Evolutionary conservation across 2,329 filamentous ascomycete genomes (phyloP), one percentile per base, ranked within the genome.

Genomic region (Apiospora malaysiana): DNA sequence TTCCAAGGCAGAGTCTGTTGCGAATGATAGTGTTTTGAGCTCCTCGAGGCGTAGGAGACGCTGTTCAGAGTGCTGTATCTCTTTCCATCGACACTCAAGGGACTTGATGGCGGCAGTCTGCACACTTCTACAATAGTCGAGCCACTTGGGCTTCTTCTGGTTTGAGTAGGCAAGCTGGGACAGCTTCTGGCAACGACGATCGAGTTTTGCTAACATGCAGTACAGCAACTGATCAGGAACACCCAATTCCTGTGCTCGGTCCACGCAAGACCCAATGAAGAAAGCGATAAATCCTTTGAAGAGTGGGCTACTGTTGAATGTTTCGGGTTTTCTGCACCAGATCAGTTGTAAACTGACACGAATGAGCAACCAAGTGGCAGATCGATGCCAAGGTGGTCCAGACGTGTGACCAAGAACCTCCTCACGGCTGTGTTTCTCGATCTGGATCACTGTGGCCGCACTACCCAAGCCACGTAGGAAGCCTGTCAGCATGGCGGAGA

Each of bases 171-270:
- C 37, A 9, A 32, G 14, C 14, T 66, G 45, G 6, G 65, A 68
- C 18, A 70, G 21, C 46, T 70, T 70, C 21, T 21, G 32, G 18
- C 47, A 68, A 4, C 69, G 59, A 40, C 69, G 59, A 12, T 70
- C 32, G 69, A 70, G 25, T 40, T 70, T 70, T 65, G 69, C 69
- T 16, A 42, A n/a, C 69, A 70, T 70, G 32, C 63, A 70, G 37
- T 70, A 68, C 3, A 70, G 7, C 37, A 68, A 6, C 1, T 70
- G 32, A 27, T 68, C 46, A 16, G 45, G 10, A 1, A 70, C 12
- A n/a, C 40, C 7, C 21, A 70, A 18, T 6, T 23, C 18, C 23
- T 68, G 25, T 8, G 42, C 69, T 14, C 51, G 43, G 27, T 7
- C 59, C 8, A 70, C 21, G 25, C 66, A 56, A 49, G 63, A 25